Percentiles rank a stretch among this genome's conserved stretches.
phyloP scores from a whole-genome alignment of 805 yeast species.

The Schizosaccharomyces octosporus region DNA sequence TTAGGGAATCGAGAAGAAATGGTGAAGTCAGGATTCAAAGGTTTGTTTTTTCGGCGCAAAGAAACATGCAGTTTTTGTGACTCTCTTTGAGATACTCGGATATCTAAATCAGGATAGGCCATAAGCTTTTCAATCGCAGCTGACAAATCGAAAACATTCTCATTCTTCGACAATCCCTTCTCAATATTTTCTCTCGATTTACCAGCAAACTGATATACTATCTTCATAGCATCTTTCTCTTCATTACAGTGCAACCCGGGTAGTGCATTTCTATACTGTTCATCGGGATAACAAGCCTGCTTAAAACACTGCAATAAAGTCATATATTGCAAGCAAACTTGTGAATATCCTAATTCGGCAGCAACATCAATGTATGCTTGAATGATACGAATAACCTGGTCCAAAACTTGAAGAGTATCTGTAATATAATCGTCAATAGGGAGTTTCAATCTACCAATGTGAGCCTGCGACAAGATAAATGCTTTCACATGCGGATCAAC shows the following conservation, averaged over 20 bases:
- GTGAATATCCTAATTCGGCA: constrained; percentile 52
- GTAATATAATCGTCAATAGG: constrained; percentile 91
- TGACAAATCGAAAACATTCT: not conserved
- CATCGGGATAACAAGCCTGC: constrained; percentile 71
- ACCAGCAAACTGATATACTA: constrained; percentile 4
- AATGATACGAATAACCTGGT: constrained; percentile 76
- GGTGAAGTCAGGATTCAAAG: constrained; percentile 27
- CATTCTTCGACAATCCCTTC: constrained; percentile 3
- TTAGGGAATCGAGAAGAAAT: constrained; percentile 72
- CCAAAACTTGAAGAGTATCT: constrained; percentile 78
- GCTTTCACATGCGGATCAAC: constrained; percentile 80
- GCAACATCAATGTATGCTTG: constrained; percentile 84
- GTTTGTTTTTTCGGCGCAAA: constrained; percentile 27
- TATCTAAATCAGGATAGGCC: not conserved
- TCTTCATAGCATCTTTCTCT: constrained; percentile 3
- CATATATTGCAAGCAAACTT: constrained; percentile 36
- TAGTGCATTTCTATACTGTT: constrained; percentile 33
- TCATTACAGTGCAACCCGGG: constrained; percentile 19
- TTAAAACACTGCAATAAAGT: constrained; percentile 64
- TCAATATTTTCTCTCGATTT: constrained; percentile 3
- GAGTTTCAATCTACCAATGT: constrained; percentile 41
- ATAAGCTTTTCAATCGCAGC: not conserved
- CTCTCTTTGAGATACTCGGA: constrained; percentile 13
- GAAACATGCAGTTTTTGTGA: constrained; percentile 19
- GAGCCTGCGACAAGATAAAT: constrained; percentile 47